A percentile compares a stretch with the other conserved stretches of the same genome.
Conservation (phyloP, 257 asterid genomes). For the Pogostemon cablin region DNA sequence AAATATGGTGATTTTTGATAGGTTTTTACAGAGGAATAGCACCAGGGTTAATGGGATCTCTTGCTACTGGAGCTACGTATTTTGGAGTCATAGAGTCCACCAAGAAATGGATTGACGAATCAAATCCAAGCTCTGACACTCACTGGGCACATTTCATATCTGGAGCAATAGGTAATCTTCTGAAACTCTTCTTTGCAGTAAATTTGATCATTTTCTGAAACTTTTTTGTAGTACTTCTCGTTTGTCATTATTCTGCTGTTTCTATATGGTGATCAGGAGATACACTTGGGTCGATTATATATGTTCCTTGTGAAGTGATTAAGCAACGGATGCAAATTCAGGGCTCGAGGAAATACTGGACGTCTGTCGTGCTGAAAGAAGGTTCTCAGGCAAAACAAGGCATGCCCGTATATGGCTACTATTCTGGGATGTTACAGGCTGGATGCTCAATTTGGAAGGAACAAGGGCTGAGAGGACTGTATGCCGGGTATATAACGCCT, state of each 20-base stretch:
- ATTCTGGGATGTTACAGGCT: constrained; percentile 84
- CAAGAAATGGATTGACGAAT: constrained; percentile 74
- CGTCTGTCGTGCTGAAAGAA: constrained; percentile 55
- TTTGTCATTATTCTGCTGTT: constrained; percentile 1
- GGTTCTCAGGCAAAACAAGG: constrained; percentile 49
- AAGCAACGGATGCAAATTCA: constrained; percentile 92
- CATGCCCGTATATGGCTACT: constrained; percentile 59
- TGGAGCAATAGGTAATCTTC: constrained; percentile 69
- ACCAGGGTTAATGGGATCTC: constrained; percentile 77
- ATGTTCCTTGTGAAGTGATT: constrained; percentile 88
- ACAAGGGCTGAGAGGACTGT: constrained; percentile 75
- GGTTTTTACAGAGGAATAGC: constrained; percentile 78
- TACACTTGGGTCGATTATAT: constrained; percentile 74
- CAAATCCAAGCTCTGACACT: constrained; percentile 58
- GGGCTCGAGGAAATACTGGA: constrained; percentile 78
- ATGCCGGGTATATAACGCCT: constrained; percentile 61
- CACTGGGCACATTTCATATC: constrained; percentile 84
- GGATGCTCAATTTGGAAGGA: constrained; percentile 84
- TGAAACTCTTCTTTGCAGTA: not conserved
- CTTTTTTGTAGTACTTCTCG: not conserved
- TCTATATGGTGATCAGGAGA: constrained; percentile 57
- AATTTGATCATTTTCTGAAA: not conserved
- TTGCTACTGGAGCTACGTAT: constrained; percentile 85
- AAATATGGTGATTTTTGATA: constrained; percentile 38
- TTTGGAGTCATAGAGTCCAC: constrained; percentile 87